A percentile compares a stretch with the other conserved stretches of the same genome.
These are phyloP conservation scores for Turnera subulata DNA, from an alignment of 345 rosid genomes.

Conservation along the genomic window DNA sequence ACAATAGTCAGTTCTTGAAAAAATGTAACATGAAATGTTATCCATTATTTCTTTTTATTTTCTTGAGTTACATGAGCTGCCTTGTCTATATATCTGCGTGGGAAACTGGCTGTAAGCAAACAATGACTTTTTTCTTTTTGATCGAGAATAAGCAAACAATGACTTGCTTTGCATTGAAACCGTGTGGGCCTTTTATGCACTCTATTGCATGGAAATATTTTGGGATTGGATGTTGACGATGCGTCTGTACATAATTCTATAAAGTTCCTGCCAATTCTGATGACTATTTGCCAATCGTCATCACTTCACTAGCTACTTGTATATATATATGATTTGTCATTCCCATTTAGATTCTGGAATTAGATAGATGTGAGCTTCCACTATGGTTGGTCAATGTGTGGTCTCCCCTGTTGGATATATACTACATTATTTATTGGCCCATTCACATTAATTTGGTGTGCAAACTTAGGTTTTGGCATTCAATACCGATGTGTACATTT, in stretches of 20 bases:
- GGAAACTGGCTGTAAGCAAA: constrained; percentile 7
- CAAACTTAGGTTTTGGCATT: constrained; percentile 15
- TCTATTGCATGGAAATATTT: no score
- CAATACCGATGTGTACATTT: background rate
- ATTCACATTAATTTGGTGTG: constrained; percentile 14
- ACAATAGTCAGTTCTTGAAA: background rate
- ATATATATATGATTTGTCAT: constrained; percentile 3
- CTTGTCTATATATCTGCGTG: constrained; percentile 10
- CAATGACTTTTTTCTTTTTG: constrained; percentile 8
- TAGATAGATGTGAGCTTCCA: constrained; percentile 15
- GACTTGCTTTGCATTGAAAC: constrained; percentile 11
- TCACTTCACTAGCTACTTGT: background rate
- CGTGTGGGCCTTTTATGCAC: constrained; percentile 15
- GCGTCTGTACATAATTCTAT: no score
- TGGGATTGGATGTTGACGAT: no score
- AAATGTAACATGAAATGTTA: constrained; percentile 7
- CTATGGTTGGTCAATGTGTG: background rate
- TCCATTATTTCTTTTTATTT: background rate
- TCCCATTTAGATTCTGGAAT: background rate
- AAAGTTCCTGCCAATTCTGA: background rate
- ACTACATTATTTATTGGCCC: background rate
- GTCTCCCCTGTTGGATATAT: constrained; percentile 1
- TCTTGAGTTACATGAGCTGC: background rate
- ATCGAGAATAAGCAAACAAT: background rate
- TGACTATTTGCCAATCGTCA: no score